Evolutionary conservation across 306 rosid species (phyloP).

Genomic region (Pterocarpus macrocarpus): DNA sequence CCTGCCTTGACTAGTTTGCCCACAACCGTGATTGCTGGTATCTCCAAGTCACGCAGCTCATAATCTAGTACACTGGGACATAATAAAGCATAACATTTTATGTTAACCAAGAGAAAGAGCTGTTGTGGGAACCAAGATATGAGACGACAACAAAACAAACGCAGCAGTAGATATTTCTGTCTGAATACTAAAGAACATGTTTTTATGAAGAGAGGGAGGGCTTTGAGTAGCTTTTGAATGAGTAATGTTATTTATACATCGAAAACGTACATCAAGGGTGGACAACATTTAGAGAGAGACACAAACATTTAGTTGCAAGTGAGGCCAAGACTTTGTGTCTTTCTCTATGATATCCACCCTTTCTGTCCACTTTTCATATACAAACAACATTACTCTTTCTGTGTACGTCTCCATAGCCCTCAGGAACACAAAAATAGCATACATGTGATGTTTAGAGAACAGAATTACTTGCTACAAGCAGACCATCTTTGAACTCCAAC

Average conservation of each 20-base stretch:
- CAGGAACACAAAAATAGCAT: not conserved
- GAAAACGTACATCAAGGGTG: too few species aligned
- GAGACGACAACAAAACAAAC: constrained; percentile 1
- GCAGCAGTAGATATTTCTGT: constrained; percentile 4
- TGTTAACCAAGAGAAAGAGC: constrained; percentile 28
- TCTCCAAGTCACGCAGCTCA: constrained; percentile 76
- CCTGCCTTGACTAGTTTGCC: constrained; percentile 80
- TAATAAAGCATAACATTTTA: constrained; percentile 19
- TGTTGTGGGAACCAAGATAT: constrained; percentile 30
- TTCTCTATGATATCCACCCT: too few species aligned
- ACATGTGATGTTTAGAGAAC: constrained; percentile 4
- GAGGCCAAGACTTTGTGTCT: too few species aligned
- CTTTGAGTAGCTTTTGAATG: not conserved
- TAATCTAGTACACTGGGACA: constrained; percentile 66
- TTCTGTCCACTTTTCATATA: too few species aligned
- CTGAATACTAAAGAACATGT: not conserved
- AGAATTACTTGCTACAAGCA: constrained; percentile 88
- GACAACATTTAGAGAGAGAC: too few species aligned
- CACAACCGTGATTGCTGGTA: constrained; percentile 77
- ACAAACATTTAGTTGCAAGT: too few species aligned
- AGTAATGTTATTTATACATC: too few species aligned
- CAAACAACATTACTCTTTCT: too few species aligned
- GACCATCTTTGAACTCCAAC: constrained; percentile 83
- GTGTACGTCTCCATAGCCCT: not conserved
- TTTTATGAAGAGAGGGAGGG: not conserved